Evolutionary conservation across 352 stramenopile species (phyloP), one percentile per base, ranked within the genome.

Genomic region (Phytophthora pistaciae): DNA sequence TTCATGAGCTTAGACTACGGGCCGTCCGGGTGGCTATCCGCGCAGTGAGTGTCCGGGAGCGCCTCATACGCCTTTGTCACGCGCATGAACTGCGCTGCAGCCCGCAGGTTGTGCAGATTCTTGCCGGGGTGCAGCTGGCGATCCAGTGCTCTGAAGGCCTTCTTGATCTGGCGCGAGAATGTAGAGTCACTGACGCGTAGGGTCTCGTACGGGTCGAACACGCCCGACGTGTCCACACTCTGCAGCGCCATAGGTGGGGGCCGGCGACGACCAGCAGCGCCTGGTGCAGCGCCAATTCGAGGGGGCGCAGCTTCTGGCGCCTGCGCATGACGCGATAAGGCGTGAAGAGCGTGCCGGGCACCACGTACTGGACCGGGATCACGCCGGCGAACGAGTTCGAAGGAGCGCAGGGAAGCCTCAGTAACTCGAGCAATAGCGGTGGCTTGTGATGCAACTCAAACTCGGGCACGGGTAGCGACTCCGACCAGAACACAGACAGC

Each of bases 161-260:
- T 92, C 61, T 90, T 89, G 68, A 96, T 93, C 56, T 94, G 72
- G 23, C 74, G 75, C 42, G 79, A 49, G 14, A 81, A 84, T 5
- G 87, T 70, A 2, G 75, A 78, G 42, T 91, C 85, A 16, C 80
- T 77, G 23, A 96, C 79, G 60, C 84, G 68, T 44, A 96, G 72
- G 64, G 95, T 96, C 69, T 96, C 88, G 66, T 95, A 96, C 54
- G 90, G 90, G 52, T 96, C 90, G 61, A 96, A 95, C 38, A 92
- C 70, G 61, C 84, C 87, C 25, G 84, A 92, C 27, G 83, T 91
- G 68, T 92, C 87, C 10, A 93, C 83, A 72, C 79, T 83, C 77
- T 92, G 83, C 36, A 95, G 74, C 77, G 82, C 68, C 72, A 83
- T 16, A 90, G 56, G 36, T 82, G 73, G 3, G 61, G 69, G 36